These are phyloP conservation scores for Penicillium sp. DNA, from an alignment of 2,329 filamentous ascomycete species.

Conservation along the genomic window DNA sequence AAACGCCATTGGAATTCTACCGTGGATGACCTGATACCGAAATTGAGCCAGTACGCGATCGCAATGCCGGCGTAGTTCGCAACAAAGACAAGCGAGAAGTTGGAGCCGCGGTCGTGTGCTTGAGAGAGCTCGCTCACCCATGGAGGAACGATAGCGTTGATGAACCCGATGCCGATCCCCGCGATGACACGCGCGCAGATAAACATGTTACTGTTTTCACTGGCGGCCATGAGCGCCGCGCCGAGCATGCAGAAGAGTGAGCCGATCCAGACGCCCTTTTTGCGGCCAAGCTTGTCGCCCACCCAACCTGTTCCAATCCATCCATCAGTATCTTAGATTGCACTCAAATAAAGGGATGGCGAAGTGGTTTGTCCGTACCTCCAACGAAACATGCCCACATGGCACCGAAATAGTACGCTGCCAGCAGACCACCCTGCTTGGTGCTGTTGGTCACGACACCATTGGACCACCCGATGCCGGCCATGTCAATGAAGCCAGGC, in stretches of 20 bases:
- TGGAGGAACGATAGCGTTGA: not conserved
- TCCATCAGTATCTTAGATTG: not conserved
- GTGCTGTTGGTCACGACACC: not conserved
- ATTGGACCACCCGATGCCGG: not conserved
- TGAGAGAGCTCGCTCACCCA: not conserved
- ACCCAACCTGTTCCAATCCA: not conserved
- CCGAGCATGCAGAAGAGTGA: not conserved
- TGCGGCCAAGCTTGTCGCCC: not conserved
- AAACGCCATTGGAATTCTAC: not conserved
- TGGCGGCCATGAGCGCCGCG: not conserved
- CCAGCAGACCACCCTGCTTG: not conserved
- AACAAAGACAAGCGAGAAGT: not conserved
- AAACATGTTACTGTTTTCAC: not conserved
- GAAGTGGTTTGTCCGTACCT: not conserved
- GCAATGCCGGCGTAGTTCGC: not conserved
- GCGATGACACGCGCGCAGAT: not conserved
- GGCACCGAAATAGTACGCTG: not conserved
- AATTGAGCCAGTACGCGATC: not conserved
- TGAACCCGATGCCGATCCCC: not conserved
- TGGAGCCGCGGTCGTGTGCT: not conserved
- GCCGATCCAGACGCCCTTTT: not conserved
- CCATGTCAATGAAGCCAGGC: not conserved
- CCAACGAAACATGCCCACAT: not conserved
- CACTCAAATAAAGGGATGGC: not conserved
- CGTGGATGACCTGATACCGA: not conserved